Conservation (phyloP, 2,329 filamentous ascomycete species). For the Claviceps digitariae region DNA sequence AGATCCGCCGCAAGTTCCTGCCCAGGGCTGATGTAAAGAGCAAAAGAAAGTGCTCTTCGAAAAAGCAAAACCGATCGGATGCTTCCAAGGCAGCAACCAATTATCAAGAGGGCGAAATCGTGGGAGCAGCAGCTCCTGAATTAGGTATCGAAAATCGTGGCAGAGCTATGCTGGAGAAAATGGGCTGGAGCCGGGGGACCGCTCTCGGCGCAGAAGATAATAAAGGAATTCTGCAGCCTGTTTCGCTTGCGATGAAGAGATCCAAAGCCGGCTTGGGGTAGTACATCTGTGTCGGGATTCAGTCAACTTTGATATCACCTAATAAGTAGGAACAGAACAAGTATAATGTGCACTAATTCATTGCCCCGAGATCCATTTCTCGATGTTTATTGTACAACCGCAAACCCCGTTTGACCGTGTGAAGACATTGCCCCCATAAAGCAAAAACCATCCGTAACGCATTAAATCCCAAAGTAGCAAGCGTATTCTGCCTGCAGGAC, state of each 20-base stretch:
- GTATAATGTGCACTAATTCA: conserved; percentile 48
- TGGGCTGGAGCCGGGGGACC: conserved; percentile 88
- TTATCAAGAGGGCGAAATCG: conserved; percentile 75
- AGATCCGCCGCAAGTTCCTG: conserved; percentile 41
- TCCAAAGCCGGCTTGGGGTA: conserved; percentile 72
- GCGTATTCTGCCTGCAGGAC: conserved; percentile 26
- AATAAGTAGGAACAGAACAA: not conserved
- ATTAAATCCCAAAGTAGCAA: conserved; percentile 43
- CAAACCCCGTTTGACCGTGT: conserved; percentile 55
- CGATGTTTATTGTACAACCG: conserved; percentile 60
- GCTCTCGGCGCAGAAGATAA: conserved; percentile 71
- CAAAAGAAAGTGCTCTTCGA: conserved; percentile 21
- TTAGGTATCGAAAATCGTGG: conserved; percentile 73
- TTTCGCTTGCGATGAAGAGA: conserved; percentile 77
- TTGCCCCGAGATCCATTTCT: conserved; percentile 48
- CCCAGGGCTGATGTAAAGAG: conserved; percentile 32
- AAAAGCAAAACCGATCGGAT: conserved; percentile 13
- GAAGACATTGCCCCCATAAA: conserved; percentile 57
- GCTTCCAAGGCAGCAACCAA: conserved; percentile 17
- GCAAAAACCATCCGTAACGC: conserved; percentile 60
- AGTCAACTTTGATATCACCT: not conserved
- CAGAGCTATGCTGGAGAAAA: conserved; percentile 80
- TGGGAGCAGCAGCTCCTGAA: conserved; percentile 75
- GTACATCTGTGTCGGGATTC: not conserved
- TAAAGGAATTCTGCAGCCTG: conserved; percentile 76